phyloP scores from a whole-genome alignment of 768 basidiomycete species.

The Dacryopinax primogenitus region DNA sequence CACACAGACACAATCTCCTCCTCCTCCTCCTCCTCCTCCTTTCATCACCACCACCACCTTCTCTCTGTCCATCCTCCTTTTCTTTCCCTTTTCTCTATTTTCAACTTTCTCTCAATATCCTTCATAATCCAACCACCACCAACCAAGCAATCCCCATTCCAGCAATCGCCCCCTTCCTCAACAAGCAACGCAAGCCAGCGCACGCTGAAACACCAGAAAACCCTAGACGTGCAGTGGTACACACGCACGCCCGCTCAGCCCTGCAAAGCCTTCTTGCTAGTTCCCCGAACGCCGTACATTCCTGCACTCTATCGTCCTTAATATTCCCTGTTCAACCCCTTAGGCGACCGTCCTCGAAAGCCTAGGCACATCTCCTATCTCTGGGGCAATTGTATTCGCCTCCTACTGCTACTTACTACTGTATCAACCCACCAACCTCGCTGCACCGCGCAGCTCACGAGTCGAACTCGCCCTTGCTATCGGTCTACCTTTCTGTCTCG shows the following conservation, averaged over 20 bases:
- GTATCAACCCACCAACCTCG: conserved; percentile 29
- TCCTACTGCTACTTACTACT: background rate
- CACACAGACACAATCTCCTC: conserved; percentile 13
- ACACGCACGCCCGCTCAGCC: background rate
- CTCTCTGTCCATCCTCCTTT: conserved; percentile 12
- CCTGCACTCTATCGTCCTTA: background rate
- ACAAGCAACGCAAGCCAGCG: conserved; percentile 3
- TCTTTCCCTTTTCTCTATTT: conserved; percentile 16
- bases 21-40: conserved; percentile 10
- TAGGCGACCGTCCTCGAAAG: background rate
- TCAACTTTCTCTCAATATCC: conserved; percentile 16
- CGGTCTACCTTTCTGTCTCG: conserved; percentile 17
- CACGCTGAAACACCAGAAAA: conserved; percentile 9
- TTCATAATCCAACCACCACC: conserved; percentile 13
- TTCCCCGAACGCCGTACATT: background rate
- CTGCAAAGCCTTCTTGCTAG: background rate
- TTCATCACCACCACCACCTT: conserved; percentile 1
- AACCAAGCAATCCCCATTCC: background rate
- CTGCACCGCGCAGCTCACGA: conserved; percentile 29
- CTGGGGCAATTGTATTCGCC: conserved; percentile 6
- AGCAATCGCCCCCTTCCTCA: background rate
- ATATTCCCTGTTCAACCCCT: background rate
- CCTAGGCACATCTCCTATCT: background rate
- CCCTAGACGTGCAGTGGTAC: conserved; percentile 15
- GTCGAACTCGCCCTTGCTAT: conserved; percentile 19